Evolutionary conservation across 2,329 filamentous ascomycete species (phyloP), one percentile per base, ranked within the genome.

Genomic region (Thermothelomyces thermophilus): DNA sequence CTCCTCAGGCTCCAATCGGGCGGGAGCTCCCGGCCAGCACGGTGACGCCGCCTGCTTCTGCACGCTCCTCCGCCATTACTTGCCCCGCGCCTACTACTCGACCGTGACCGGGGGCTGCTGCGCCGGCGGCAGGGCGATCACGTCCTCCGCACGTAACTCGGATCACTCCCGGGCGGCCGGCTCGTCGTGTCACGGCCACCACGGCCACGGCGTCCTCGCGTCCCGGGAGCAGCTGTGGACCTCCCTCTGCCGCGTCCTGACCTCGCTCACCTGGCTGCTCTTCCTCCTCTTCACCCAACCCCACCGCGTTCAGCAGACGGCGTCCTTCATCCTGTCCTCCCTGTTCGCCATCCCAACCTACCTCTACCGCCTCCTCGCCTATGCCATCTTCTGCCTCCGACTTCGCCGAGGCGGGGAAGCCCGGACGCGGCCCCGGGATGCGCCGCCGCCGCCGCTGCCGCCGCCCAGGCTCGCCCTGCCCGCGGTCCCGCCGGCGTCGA

Each of bases 161-260:
- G 3, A 10, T 8, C 19, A 50, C 22, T 6, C 31, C 7, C 2
- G 14, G 2, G n/a, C 16, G 9, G n/a, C 31, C 46, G 1, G 20
- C 13, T 10, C 24, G 16, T 16, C 31, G 26, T 51, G 55, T 47
- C 50, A 48, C 19, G 50, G 54, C 40, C 55, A 56, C 51, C 52
- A 56, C 53, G 51, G 50, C 40, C 57, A 60, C 50, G 58, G 53
- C 39, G 10, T 43, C 13, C 36, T 57, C 36, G 3, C 35, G 2
- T 36, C 54, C 40, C 43, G 31, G 11, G 24, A 37, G 9, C 16
- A 22, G 17, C 14, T 43, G 3, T 50, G 43, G 43, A 42, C 52
- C 9, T 39, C 45, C 33, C 2, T 53, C 46, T 62, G 60, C 55
- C 53, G 53, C 42, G 6, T 59, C 16, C 48, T 59, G 35, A 62